Percentiles rank a stretch among this genome's conserved stretches.
Conservation (phyloP, 257 asterid genomes). For the Marsdenia floribunda region DNA sequence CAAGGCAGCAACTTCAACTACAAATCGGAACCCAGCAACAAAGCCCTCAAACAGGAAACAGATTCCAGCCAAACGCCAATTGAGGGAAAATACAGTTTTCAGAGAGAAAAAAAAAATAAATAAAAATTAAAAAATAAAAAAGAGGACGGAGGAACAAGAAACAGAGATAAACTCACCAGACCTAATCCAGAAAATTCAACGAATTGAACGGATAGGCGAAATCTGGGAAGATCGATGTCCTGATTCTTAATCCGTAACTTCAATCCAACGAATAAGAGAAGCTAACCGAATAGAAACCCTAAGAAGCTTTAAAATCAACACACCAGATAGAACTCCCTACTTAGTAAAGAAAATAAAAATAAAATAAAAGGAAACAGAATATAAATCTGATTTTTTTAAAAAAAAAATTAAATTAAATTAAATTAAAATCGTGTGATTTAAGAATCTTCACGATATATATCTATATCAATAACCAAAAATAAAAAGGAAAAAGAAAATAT, state of each 20-base stretch:
- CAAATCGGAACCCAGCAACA: not conserved
- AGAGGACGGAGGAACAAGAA: no score
- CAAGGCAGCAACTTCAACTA: not conserved
- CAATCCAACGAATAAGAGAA: slow-evolving; percentile 33
- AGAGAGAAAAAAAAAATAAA: not conserved
- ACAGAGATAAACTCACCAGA: slow-evolving; percentile 13
- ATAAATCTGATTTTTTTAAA: no score
- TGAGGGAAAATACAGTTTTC: not conserved
- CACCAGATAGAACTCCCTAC: slow-evolving; percentile 9
- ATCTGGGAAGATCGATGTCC: slow-evolving; percentile 34
- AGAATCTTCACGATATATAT: slow-evolving; percentile 42
- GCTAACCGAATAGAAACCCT: slow-evolving; percentile 34
- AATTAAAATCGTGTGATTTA: slow-evolving; percentile 44
- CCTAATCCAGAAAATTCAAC: slow-evolving; percentile 21
- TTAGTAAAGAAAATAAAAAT: not conserved
- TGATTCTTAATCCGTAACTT: slow-evolving; percentile 14
- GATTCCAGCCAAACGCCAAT: not conserved
- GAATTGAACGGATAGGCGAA: slow-evolving; percentile 26
- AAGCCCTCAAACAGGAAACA: not conserved
- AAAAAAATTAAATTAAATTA: not conserved
- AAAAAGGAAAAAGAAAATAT: not conserved
- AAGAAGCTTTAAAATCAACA: slow-evolving; percentile 16
- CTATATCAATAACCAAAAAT: slow-evolving; percentile 8
- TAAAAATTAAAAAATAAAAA: not conserved
- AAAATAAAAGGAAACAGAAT: not conserved